These are phyloP conservation scores for Pichia eremophila DNA, from an alignment of 805 yeast genomes.

Conservation along the genomic window DNA sequence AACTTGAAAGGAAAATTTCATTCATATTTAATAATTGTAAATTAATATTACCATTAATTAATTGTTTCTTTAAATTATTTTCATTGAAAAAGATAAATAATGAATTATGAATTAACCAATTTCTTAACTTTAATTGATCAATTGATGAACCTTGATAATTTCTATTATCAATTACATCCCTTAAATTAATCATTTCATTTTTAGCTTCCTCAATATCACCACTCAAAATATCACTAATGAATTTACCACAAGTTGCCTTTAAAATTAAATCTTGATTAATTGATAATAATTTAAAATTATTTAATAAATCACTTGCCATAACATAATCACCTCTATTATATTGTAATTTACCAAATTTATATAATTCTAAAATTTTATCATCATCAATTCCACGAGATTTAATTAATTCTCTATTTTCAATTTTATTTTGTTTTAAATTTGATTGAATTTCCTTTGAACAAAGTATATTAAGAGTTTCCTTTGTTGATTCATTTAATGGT, in stretches of 20 bases:
- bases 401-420: constrained; percentile 39
- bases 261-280: constrained; percentile 39
- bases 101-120: constrained; percentile 65
- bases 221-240: constrained; percentile 51
- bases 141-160: constrained; percentile 41
- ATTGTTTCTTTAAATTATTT: constrained; percentile 3
- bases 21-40: constrained; percentile 38
- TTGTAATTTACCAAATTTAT: constrained; percentile 52
- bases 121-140: constrained; percentile 51
- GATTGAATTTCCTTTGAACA: constrained; percentile 43
- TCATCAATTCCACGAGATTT: constrained; percentile 37
- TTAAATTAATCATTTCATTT: constrained; percentile 43
- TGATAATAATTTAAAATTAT: constrained; percentile 47
- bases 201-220: constrained; percentile 43
- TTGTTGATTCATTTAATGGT: constrained; percentile 33
- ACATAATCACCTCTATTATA: constrained; percentile 56
- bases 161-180: constrained; percentile 51
- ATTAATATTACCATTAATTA: neutral
- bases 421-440: constrained; percentile 44
- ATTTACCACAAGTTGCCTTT: constrained; percentile 60
- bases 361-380: constrained; percentile 40
- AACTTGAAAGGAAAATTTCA: constrained; percentile 49
- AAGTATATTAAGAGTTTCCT: constrained; percentile 36
- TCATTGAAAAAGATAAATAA: constrained; percentile 45
- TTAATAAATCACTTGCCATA: constrained; percentile 48